phyloP scores from a whole-genome alignment of 345 rosid species.

The Anacardium occidentale region DNA sequence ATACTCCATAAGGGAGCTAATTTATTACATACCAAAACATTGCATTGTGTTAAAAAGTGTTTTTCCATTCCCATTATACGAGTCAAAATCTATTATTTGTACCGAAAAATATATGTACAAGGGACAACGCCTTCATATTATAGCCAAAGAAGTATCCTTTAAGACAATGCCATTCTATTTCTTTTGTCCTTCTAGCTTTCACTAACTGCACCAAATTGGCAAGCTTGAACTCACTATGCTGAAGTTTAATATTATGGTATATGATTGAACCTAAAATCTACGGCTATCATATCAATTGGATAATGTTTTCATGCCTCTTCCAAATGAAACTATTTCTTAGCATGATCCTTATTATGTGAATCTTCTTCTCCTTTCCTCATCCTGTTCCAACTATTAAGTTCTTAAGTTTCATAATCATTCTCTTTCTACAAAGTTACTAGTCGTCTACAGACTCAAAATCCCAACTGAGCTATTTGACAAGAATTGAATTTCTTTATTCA shows the following conservation, averaged over 20 bases:
- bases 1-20: not conserved
- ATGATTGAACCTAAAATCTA: not conserved
- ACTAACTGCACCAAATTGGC: not conserved
- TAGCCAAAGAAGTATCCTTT: not conserved
- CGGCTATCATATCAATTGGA: not conserved
- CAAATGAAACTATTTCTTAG: not conserved
- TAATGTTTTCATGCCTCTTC: not conserved
- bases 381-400: not conserved
- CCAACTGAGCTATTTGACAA: not conserved
- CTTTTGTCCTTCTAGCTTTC: not conserved
- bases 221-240: not conserved
- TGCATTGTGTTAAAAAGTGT: not conserved
- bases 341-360: too few relatives aligned
- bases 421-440: too few relatives aligned
- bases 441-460: too few relatives aligned
- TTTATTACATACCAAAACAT: not conserved
- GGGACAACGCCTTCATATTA: not conserved
- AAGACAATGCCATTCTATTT: not conserved
- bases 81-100: not conserved
- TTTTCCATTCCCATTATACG: not conserved
- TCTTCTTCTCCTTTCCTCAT: not conserved
- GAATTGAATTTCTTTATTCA: not conserved
- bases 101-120: not conserved
- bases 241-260: not conserved
- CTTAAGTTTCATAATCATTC: not conserved